Evolutionary conservation across 2,329 filamentous ascomycete genomes (phyloP).

Genomic region (Trichoderma endophyticum): DNA sequence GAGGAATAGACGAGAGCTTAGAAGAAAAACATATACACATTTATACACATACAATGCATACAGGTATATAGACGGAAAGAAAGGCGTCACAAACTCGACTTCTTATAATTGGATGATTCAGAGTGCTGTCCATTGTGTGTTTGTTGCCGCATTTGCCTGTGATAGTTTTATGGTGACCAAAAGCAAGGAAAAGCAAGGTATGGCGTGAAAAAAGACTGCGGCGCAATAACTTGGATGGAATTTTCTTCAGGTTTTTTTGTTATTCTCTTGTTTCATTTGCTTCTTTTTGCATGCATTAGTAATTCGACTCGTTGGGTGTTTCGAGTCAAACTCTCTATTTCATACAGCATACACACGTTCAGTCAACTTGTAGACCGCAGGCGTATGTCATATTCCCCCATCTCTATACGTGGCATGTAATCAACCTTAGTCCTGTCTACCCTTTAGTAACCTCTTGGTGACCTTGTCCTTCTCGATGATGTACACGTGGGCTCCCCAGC

Average conservation of each 20-base stretch:
- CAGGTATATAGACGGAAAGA: conserved; percentile 17
- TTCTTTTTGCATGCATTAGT: background rate
- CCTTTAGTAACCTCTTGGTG: conserved; percentile 93
- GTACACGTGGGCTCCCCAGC: conserved; percentile 98
- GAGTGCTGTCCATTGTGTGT: background rate
- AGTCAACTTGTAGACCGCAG: background rate
- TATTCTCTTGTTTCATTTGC: background rate
- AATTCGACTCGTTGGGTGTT: background rate
- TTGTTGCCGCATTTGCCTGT: background rate
- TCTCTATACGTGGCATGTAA: conserved; percentile 8
- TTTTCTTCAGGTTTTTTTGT: background rate
- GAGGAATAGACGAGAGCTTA: conserved; percentile 41
- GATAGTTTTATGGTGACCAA: background rate
- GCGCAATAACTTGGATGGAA: background rate
- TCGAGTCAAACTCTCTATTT: conserved; percentile 22
- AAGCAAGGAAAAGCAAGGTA: background rate
- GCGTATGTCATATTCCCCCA: background rate
- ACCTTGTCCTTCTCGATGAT: conserved; percentile 99
- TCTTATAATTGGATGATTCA: background rate
- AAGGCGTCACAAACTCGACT: background rate
- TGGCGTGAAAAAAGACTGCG: background rate
- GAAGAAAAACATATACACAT: conserved; percentile 21
- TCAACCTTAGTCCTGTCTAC: conserved; percentile 18
- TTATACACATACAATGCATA: conserved; percentile 33
- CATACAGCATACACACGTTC: conserved; percentile 18